phyloP scores from a whole-genome alignment of 768 basidiomycete genomes.

The Boletus rex-veris region DNA sequence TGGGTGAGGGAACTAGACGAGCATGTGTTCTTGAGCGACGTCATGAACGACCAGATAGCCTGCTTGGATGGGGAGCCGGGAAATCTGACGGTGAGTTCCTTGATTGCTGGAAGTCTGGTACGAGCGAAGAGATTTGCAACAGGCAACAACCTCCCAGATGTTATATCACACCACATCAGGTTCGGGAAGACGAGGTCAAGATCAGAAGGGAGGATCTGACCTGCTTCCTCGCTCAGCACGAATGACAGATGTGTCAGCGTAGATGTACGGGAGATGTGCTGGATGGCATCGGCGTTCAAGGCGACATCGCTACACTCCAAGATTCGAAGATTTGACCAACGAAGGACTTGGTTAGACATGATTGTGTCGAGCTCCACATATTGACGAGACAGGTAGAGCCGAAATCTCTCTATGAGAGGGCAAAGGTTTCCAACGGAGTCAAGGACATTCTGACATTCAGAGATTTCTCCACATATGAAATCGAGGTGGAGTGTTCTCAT shows the following conservation, averaged over 20 bases:
- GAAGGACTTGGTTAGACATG: neutral
- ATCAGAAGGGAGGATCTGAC: neutral
- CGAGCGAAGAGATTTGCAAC: neutral
- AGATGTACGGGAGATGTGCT: neutral
- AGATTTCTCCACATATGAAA: neutral
- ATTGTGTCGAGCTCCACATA: neutral
- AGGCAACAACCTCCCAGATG: neutral
- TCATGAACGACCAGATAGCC: neutral
- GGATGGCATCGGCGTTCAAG: neutral
- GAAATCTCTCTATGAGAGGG: neutral
- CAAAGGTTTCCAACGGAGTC: neutral
- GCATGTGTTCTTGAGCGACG: neutral
- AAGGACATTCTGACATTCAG: neutral
- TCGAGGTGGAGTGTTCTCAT: slow-evolving; percentile 1
- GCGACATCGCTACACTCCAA: neutral
- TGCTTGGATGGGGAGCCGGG: neutral
- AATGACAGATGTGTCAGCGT: neutral
- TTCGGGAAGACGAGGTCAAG: neutral
- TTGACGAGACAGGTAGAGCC: neutral
- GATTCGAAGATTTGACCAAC: neutral
- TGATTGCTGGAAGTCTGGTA: neutral
- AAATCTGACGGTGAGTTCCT: neutral
- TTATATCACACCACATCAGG: neutral
- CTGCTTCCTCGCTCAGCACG: neutral
- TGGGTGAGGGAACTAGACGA: neutral